These are phyloP conservation scores for Phytopythium boreale DNA, from an alignment of 352 stramenopile species.

Conservation along the genomic window DNA sequence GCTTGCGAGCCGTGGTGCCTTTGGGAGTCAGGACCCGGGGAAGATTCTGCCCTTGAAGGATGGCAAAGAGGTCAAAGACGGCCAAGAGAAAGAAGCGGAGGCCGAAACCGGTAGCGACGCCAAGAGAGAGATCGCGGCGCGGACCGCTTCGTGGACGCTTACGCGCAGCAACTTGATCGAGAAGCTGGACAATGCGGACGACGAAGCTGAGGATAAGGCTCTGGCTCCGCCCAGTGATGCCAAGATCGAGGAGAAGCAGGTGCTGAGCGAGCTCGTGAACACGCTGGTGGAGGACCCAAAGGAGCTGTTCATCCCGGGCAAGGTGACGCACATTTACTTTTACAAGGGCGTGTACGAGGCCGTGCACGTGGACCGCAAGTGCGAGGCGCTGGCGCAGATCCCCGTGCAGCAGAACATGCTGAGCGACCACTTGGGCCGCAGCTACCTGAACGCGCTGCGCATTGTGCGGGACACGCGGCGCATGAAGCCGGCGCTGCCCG, in stretches of 20 bases:
- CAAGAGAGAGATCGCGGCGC: slow-evolving; percentile 18
- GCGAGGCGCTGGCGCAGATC: too few relatives aligned
- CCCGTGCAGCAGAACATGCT: slow-evolving; percentile 84
- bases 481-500: slow-evolving; percentile 46
- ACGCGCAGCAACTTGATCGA: slow-evolving; percentile 78
- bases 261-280: slow-evolving; percentile 46
- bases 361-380: slow-evolving; percentile 23
- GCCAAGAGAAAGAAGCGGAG: slow-evolving; percentile 10
- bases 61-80: not conserved
- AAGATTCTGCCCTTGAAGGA: not conserved
- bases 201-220: slow-evolving; percentile 25
- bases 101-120: slow-evolving; percentile 13
- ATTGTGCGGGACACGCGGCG: slow-evolving; percentile 70
- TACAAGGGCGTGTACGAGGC: slow-evolving; percentile 73
- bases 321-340: slow-evolving; percentile 44
- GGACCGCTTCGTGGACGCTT: slow-evolving; percentile 57
- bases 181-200: slow-evolving; percentile 52
- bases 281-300: slow-evolving; percentile 8
- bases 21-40: not conserved
- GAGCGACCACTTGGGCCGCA: slow-evolving; percentile 75
- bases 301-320: slow-evolving; percentile 8
- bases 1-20: slow-evolving; percentile 14
- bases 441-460: slow-evolving; percentile 77
- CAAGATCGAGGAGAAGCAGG: slow-evolving; percentile 48
- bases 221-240: slow-evolving; percentile 31